Percentiles rank a stretch among this genome's conserved stretches.
Evolutionary conservation across 495 filamentous ascomycete species (phyloP).

Genomic region (Acidomyces sp.): DNA sequence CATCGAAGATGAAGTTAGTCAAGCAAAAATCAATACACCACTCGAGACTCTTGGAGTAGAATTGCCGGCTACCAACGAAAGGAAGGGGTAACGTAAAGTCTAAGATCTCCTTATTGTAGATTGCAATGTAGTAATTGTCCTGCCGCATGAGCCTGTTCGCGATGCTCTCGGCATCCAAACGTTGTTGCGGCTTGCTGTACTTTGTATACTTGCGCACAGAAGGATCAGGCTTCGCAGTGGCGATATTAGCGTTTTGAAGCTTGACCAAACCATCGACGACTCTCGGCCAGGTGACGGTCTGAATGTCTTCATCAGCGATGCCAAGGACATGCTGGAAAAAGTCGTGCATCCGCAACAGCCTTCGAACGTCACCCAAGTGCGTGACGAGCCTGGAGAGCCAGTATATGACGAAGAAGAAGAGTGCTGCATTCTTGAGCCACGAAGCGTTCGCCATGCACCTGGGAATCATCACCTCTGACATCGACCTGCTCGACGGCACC

Average conservation of each 20-base stretch:
- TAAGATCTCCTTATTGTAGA: conserved; percentile 92
- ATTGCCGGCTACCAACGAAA: conserved; percentile 60
- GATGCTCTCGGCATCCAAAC: conserved; percentile 93
- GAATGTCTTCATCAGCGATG: conserved; percentile 83
- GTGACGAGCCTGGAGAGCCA: conserved; percentile 70
- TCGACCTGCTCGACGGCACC: conserved; percentile 57
- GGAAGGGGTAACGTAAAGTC: conserved; percentile 77
- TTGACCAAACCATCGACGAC: conserved; percentile 81
- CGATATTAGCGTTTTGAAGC: conserved; percentile 72
- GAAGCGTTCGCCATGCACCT: conserved; percentile 46
- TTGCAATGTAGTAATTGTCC: conserved; percentile 90
- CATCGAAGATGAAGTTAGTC: conserved; percentile 87
- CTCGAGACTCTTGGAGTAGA: conserved; percentile 70
- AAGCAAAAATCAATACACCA: conserved; percentile 83
- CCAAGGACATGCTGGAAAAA: conserved; percentile 80
- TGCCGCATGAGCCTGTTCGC: conserved; percentile 92
- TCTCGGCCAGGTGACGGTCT: conserved; percentile 92
- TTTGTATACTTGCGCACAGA: conserved; percentile 49
- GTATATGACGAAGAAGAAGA: conserved; percentile 82
- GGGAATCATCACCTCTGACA: conserved; percentile 65
- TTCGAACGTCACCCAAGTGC: conserved; percentile 59
- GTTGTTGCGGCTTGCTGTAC: conserved; percentile 75
- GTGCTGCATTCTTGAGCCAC: conserved; percentile 48
- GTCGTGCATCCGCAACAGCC: conserved; percentile 66
- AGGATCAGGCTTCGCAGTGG: conserved; percentile 55